Evolutionary conservation across 1,284 basidiomycete genomes (phyloP).

Genomic region (Apiotrichum veenhuisii): DNA sequence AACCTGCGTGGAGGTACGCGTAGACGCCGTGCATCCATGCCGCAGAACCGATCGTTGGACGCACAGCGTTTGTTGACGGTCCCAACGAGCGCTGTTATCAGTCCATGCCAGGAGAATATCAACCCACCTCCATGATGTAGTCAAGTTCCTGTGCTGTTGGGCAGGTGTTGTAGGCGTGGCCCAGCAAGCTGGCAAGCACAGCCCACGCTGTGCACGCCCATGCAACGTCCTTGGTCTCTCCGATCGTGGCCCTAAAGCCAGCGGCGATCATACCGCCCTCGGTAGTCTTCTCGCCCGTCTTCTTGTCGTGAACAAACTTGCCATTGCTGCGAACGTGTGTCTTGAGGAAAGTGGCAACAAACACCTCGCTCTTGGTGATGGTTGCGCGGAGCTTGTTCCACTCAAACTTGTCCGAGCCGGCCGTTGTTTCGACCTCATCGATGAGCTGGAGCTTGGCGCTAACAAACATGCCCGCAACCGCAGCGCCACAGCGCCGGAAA

Average conservation of each 20-base stretch:
- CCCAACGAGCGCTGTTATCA: constrained; percentile 35
- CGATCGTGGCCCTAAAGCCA: constrained; percentile 33
- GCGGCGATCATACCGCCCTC: constrained; percentile 34
- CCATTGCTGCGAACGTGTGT: not conserved
- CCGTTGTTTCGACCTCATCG: constrained; percentile 10
- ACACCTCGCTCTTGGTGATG: constrained; percentile 28
- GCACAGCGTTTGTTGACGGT: constrained; percentile 29
- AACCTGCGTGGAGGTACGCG: constrained; percentile 37
- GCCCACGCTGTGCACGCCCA: constrained; percentile 49
- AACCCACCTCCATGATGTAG: constrained; percentile 46
- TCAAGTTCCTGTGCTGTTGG: constrained; percentile 32
- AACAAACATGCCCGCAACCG: constrained; percentile 27
- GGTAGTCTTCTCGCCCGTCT: constrained; percentile 31
- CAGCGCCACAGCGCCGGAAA: not conserved
- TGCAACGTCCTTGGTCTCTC: constrained; percentile 30
- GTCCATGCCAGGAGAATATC: not conserved
- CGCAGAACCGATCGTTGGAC: constrained; percentile 33
- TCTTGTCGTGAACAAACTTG: constrained; percentile 8
- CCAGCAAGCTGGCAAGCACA: constrained; percentile 42
- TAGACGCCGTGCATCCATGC: constrained; percentile 49
- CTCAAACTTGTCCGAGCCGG: constrained; percentile 10
- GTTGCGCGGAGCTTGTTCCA: constrained; percentile 23
- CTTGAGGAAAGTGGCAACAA: constrained; percentile 29
- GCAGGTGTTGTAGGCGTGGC: constrained; percentile 36
- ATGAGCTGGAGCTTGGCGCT: constrained; percentile 28